These are phyloP conservation scores for Cutaneotrichosporon cutaneum DNA, from an alignment of 1,284 basidiomycete species.

Conservation along the genomic window DNA sequence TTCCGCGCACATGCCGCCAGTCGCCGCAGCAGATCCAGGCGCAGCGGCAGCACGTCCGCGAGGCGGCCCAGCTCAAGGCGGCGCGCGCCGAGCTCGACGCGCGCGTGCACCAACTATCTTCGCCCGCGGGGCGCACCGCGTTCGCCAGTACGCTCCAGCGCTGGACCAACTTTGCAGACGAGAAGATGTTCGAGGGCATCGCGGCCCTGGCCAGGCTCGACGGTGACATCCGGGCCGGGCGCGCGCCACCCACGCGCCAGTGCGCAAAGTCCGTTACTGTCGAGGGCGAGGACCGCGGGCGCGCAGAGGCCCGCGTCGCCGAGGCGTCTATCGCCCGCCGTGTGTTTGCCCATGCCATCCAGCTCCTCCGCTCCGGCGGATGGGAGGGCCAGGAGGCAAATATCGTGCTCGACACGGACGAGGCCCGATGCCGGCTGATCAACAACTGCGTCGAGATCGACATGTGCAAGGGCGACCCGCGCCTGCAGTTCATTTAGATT, in stretches of 20 bases:
- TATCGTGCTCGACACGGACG: constrained; percentile 7
- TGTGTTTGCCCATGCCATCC: neutral
- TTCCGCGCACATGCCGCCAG: neutral
- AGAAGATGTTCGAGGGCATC: neutral
- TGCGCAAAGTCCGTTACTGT: constrained; percentile 1
- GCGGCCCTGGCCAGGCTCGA: neutral
- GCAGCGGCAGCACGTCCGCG: neutral
- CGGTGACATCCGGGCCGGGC: constrained; percentile 2
- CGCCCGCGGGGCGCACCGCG: neutral
- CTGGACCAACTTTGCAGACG: constrained; percentile 6
- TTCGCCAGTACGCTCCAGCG: neutral
- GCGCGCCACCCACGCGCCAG: neutral
- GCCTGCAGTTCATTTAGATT: constrained; percentile 6
- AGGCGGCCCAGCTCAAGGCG: neutral
- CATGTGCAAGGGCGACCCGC: neutral
- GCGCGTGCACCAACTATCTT: neutral
- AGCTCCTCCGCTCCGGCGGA: neutral
- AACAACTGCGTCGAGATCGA: constrained; percentile 4
- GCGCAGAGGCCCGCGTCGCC: constrained; percentile 3
- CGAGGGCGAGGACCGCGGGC: neutral
- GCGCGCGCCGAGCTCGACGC: constrained; percentile 1
- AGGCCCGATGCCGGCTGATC: constrained; percentile 3
- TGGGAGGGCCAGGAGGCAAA: neutral
- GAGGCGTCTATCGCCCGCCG: constrained; percentile 2
- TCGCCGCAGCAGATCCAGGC: neutral